Evolutionary conservation across 495 filamentous ascomycete genomes (phyloP), one percentile per base, ranked within the genome.

Genomic region (Daldinia concentrica): DNA sequence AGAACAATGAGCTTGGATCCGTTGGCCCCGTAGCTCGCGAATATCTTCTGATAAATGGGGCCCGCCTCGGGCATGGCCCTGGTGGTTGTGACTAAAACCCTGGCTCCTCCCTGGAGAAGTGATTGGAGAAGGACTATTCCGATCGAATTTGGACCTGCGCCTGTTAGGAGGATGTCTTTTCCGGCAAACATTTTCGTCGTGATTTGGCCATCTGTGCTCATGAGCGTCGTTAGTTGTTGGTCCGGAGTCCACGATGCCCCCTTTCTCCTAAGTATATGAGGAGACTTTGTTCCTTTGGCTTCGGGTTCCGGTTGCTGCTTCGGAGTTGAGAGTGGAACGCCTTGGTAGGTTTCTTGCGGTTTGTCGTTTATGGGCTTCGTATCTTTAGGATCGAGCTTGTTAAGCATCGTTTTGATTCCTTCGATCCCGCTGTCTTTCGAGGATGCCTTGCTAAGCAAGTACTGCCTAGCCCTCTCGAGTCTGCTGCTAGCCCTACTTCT

Each of bases 41-140:
- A 97, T 89, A 97, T 93, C 39, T 89, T 86, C 80, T 95, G 93
- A 76, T 95, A 97, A 82, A 95, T 94, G 77, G 95, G 93, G 24
- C 93, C 95, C 34, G 95, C 93, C 76, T 94, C 90, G 8, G 90
- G 90, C 12, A 93, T 94, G 84, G 91, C 93, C 64, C 93, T 88
- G 73, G 89, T 93, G 34, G 93, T 96, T 4, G 93, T 97, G 52
- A 96, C 93, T 55, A 95, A 76, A 29, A 97, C 93, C 81, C 92
- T 92, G 55, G 93, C 93, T 74, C 93, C 93, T 78, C 93, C 93
- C 73, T 90, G 92, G 77, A 97, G 91, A 71, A 97, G 81, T 29
- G 92, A 93, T 78, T 95, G 92, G 26, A 97, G 84, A 39, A 97
- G 91, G 57, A 94, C 92, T 6, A 92, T 92, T 74, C 93, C 93